Evolutionary conservation across 139 green algal genomes (phyloP), one percentile per base, ranked within the genome.

Genomic region (Volvox africanus): DNA sequence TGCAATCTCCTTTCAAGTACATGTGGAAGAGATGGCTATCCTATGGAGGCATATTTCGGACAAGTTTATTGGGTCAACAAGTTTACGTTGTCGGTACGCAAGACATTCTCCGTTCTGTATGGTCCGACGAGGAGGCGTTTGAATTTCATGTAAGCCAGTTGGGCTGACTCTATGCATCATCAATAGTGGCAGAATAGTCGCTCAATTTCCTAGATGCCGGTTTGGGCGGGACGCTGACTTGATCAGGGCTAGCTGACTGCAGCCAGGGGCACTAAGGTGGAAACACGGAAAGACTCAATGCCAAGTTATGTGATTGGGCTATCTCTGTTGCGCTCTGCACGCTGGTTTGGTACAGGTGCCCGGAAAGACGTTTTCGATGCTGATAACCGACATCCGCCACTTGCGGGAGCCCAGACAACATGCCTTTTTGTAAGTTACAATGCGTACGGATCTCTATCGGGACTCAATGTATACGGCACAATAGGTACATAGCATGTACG

Each of bases 1-100:
- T 81, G 32, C 75, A 81, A 55, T 81, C 75, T 55, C 75, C 75
- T 30, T 28, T 55, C 32, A 81, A 81, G 75, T 81, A 81, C 30
- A 81, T 81, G 75, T 81, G 75, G 75, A 55, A 30, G 61, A 19
- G 75, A 2, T 81, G 75, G 75, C 19, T 81, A 14, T 20, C 32
- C 24, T 81, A 61, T 24, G 75, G 75, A 26, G 75, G 75, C 18
- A 9, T 81, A 13, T 81, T 81, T 55, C 75, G 75, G 1, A 81
- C 75, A 1, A 81, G 61, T 30, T 24, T 81, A 20, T 35, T 81
- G 1, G 75, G 75, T 55, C 33, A 81, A 20, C 30, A 81, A 35
- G 75, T 81, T 18, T 81, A 61, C 75, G 75, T 81, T 33, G 75
- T 81, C 1, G 75, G 75, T 13, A 55, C 75, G 18, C 75, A 55